phyloP scores from a whole-genome alignment of 257 asterid species.

The Solanum gandarillasii region DNA sequence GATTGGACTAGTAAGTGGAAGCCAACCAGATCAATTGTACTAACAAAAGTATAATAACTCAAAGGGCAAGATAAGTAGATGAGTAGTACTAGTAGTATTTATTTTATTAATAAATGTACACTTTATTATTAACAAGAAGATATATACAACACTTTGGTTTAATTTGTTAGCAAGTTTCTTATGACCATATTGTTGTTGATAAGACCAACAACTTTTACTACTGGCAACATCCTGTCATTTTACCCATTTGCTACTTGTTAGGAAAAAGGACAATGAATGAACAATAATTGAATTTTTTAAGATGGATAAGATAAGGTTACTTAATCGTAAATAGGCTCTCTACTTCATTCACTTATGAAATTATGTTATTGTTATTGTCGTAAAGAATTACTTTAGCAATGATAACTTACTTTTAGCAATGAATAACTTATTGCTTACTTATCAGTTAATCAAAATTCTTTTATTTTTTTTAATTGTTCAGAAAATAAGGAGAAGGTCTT shows the following conservation, averaged over 20 bases:
- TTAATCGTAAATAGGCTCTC: accelerated
- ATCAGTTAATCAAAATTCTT: not conserved
- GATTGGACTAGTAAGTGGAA: slow-evolving; percentile 3
- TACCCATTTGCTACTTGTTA: not conserved
- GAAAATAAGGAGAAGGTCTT: not conserved
- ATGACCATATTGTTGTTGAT: not conserved
- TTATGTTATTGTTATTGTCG: too few relatives aligned
- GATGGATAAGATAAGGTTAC: not conserved
- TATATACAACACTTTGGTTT: not conserved
- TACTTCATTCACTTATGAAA: too few relatives aligned
- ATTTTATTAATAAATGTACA: not conserved
- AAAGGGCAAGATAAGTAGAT: not conserved
- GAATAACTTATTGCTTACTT: too few relatives aligned
- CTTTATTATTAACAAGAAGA: not conserved
- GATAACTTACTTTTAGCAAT: too few relatives aligned
- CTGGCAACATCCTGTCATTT: not conserved
- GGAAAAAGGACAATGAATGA: not conserved
- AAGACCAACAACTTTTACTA: not conserved
- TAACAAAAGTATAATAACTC: not conserved
- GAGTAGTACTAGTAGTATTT: not conserved
- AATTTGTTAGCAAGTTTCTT: not conserved
- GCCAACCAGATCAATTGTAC: slow-evolving; percentile 8
- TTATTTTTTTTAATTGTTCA: not conserved
- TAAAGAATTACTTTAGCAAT: too few relatives aligned
- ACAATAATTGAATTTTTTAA: accelerated